Evolutionary conservation across 202 grass and related monocot genomes (phyloP).

Genomic region (Brachypodium distachyon): DNA sequence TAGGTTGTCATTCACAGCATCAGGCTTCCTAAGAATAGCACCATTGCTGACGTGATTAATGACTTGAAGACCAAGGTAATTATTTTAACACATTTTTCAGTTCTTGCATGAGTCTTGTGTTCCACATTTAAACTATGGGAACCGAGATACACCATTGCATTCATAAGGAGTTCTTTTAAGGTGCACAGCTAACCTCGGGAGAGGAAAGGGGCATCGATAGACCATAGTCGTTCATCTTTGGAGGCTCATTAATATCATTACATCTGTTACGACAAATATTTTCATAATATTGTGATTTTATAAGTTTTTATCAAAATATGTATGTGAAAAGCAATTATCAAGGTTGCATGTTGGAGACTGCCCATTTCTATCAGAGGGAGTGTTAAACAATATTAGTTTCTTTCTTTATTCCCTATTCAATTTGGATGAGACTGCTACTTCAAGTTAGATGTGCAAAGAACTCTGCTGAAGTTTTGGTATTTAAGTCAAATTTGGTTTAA

Average conservation of each 20-base stretch:
- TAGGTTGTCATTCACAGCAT: conserved; percentile 66
- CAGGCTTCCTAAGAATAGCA: conserved; percentile 79
- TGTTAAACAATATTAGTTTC: too few relatives aligned
- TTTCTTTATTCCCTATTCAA: neutral
- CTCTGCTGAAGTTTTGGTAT: too few relatives aligned
- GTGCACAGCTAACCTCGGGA: neutral
- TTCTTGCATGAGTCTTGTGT: neutral
- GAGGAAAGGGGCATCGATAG: neutral
- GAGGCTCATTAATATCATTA: neutral
- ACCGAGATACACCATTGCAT: neutral
- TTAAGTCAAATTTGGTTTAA: too few relatives aligned
- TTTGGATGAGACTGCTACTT: neutral
- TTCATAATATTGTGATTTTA: too few relatives aligned
- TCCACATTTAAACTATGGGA: neutral
- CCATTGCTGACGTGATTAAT: conserved; percentile 73
- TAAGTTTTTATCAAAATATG: too few relatives aligned
- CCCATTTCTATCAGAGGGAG: too few relatives aligned
- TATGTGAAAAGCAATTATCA: too few relatives aligned
- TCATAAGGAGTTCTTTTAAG: neutral
- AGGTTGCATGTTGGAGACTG: too few relatives aligned
- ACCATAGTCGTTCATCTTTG: neutral
- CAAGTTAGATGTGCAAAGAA: neutral
- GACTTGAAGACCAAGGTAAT: conserved; percentile 76
- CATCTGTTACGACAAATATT: too few relatives aligned
- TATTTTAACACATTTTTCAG: neutral